These are phyloP conservation scores for Trypanosoma avium DNA, from an alignment of 208 protist genomes.

Conservation along the genomic window DNA sequence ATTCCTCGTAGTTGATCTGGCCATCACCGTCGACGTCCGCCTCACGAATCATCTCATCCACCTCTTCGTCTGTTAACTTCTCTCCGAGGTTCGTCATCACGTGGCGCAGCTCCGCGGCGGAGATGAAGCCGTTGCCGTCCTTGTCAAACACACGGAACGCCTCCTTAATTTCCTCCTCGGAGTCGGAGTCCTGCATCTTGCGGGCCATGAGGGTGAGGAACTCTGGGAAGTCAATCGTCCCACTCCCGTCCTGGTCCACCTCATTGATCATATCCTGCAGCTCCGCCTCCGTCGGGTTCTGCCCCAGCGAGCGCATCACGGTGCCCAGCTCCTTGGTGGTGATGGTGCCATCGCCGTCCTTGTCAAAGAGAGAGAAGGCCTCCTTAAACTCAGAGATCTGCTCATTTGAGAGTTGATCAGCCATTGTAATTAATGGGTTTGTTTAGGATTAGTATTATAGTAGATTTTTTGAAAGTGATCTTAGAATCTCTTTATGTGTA, in stretches of 20 bases:
- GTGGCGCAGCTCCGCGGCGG: slow-evolving; percentile 93
- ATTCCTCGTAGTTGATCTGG: slow-evolving; percentile 83
- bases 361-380: slow-evolving; percentile 99
- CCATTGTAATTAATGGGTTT: slow-evolving; percentile 32
- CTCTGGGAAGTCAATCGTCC: slow-evolving; percentile 97
- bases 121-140: slow-evolving; percentile 94
- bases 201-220: slow-evolving; percentile 83
- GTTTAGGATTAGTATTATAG: not conserved
- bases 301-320: slow-evolving; percentile 99
- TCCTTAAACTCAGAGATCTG: slow-evolving; percentile 99
- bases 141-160: slow-evolving; percentile 96
- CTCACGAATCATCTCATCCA: slow-evolving; percentile 70
- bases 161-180: slow-evolving; percentile 95
- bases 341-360: slow-evolving; percentile 95
- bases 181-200: slow-evolving; percentile 92
- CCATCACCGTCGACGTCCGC: slow-evolving; percentile 83
- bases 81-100: slow-evolving; percentile 95
- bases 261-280: slow-evolving; percentile 98
- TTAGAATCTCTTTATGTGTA: no score
- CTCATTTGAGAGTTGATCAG: slow-evolving; percentile 96
- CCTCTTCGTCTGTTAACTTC: slow-evolving; percentile 92
- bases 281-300: slow-evolving; percentile 95
- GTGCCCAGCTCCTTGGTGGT: slow-evolving; percentile 99
- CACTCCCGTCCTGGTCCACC: slow-evolving; percentile 93
- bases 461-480: not conserved